Base-by-base conservation (phyloP, 2,329 filamentous ascomycete species). In the Knufia petricola region DNA sequence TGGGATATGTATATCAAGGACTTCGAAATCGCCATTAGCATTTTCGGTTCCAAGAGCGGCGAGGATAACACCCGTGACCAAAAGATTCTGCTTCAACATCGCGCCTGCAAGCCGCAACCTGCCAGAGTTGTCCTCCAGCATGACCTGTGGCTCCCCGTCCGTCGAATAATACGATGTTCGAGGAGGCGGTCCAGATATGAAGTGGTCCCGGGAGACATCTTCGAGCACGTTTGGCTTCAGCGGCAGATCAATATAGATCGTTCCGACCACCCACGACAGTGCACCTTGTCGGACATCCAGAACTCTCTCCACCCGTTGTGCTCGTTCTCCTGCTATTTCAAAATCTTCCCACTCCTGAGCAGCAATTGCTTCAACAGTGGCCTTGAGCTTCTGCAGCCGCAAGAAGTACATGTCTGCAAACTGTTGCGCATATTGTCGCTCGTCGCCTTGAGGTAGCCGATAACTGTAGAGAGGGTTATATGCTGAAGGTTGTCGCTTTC, bases 331-430 rank as follows among this genome's bases (percentile, higher is more conserved):
- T 4, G 78, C 86, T 56, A 96, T 81, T 62, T 73, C 77, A 47
- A 87, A 84, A 45, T 79, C 83, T 40, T 79, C 75, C 87, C 92
- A 98, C 4, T 84, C 80, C 28, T 82, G 80, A 13, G 70, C 67
- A 0, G 89, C 90, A 44, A 85, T 75, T 53, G 77, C 68, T 59
- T 94, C 86, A 0, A 94, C 85, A 0, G 79, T 76, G 8, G 88
- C 85, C 68, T 90, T 95, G 64, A 98, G 79, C 67, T 85, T 85
- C 31, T 87, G 81, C 20, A 98, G 76, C 10, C 92, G 85, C 58
- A 95, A 66, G 64, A 95, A 98, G 74, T 98, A 98, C 79, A 96
- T 90, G 67, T 98, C 92, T 54, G 85, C 87, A 76, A 86, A 98
- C 69, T 98, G 92, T 65, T 96, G 92, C 64, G 89, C 76, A 65